A percentile compares a stretch with the other conserved stretches of the same genome.
Evolutionary conservation across 176 grass and related monocot species (phyloP).

Genomic region (Ensete ventricosum): DNA sequence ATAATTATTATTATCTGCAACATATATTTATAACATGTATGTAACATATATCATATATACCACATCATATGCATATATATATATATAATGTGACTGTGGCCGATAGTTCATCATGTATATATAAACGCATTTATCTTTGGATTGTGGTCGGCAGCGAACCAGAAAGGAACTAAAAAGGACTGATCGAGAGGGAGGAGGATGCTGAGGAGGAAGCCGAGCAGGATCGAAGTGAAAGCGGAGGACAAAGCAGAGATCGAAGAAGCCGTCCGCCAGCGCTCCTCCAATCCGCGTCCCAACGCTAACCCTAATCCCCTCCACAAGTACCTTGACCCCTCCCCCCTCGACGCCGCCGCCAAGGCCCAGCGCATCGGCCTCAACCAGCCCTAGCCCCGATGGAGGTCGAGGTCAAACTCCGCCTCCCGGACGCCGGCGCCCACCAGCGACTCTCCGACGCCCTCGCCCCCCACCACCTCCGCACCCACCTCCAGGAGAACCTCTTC

Average conservation of each 20-base stretch:
- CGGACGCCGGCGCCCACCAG: slow-evolving; percentile 54
- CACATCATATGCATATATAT: no score
- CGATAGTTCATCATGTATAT: no score
- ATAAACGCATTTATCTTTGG: no score
- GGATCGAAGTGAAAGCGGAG: slow-evolving; percentile 60
- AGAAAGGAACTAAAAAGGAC: no score
- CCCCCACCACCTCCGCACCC: slow-evolving; percentile 45
- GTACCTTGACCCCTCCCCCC: slow-evolving; percentile 39
- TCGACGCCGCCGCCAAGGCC: slow-evolving; percentile 45
- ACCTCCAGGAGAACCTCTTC: slow-evolving; percentile 71
- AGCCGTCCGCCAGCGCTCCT: slow-evolving; percentile 32
- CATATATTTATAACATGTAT: no score
- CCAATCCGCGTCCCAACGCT: slow-evolving; percentile 17
- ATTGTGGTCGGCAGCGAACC: no score
- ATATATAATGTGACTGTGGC: no score
- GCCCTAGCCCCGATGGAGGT: slow-evolving; percentile 59
- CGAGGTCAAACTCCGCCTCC: slow-evolving; percentile 78
- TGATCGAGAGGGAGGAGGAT: slow-evolving; percentile 13
- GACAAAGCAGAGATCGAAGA: slow-evolving; percentile 75
- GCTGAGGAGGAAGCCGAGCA: slow-evolving; percentile 63
- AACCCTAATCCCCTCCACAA: slow-evolving; percentile 9
- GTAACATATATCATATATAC: no score
- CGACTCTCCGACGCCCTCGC: slow-evolving; percentile 58
- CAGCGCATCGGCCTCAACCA: slow-evolving; percentile 61
- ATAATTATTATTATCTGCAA: no score